Evolutionary conservation across 495 filamentous ascomycete species (phyloP).

Genomic region (Penicillium cataractarum): DNA sequence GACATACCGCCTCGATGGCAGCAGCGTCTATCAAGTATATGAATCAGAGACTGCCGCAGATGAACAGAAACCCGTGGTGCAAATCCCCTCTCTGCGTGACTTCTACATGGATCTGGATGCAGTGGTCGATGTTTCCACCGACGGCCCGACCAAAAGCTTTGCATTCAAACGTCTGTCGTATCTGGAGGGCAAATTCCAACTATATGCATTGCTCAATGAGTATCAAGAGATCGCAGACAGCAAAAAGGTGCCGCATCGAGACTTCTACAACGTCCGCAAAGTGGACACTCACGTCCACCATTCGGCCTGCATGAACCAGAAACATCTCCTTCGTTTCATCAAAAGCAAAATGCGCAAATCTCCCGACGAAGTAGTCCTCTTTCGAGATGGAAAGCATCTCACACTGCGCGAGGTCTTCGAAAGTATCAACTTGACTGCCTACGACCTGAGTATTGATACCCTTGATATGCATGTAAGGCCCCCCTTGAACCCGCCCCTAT

Average conservation of each 20-base stretch:
- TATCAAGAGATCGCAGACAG: conserved; percentile 98
- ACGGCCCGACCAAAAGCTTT: conserved; percentile 96
- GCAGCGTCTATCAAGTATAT: conserved; percentile 90
- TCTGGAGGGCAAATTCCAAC: conserved; percentile 92
- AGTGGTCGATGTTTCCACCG: conserved; percentile 80
- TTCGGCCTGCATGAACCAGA: conserved; percentile 99
- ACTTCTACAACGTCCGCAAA: conserved; percentile 98
- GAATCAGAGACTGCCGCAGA: conserved; percentile 62
- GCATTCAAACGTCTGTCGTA: conserved; percentile 93
- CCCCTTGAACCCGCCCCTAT: background rate
- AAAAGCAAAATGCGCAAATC: conserved; percentile 99
- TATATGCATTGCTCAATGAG: conserved; percentile 89
- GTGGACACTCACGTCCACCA: conserved; percentile 99
- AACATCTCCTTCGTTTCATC: conserved; percentile 96
- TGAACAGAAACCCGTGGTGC: conserved; percentile 67
- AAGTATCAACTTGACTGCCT: conserved; percentile 94
- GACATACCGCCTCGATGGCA: conserved; percentile 78
- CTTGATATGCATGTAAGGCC: conserved; percentile 91
- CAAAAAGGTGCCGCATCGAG: conserved; percentile 94
- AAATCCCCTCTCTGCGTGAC: conserved; percentile 85
- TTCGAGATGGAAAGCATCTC: conserved; percentile 88
- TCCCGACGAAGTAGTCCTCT: conserved; percentile 91
- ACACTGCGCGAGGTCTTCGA: conserved; percentile 94
- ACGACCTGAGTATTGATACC: conserved; percentile 97
- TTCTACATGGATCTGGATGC: conserved; percentile 95